These are phyloP conservation scores for Tolypocladium tropicale DNA, from an alignment of 2,329 filamentous ascomycete species.

Conservation along the genomic window DNA sequence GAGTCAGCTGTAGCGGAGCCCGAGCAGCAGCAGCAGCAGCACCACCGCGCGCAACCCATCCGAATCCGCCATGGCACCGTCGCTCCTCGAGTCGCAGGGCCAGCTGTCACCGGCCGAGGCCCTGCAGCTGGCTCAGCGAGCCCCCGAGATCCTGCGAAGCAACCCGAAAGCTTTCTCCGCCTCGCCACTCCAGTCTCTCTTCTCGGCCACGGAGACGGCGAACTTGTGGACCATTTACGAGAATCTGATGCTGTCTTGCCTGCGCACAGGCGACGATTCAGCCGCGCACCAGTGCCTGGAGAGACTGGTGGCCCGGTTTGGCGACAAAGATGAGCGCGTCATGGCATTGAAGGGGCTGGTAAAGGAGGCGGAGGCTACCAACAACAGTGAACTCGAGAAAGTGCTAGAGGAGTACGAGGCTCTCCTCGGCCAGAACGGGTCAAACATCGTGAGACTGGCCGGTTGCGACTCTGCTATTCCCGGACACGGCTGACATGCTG, in stretches of 20 bases:
- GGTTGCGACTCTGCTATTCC: conserved; percentile 2
- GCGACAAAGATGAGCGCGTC: conserved; percentile 72
- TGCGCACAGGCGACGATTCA: conserved; percentile 74
- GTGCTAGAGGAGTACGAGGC: conserved; percentile 71
- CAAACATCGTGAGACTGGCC: conserved; percentile 58
- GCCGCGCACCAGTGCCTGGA: conserved; percentile 68
- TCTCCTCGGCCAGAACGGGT: conserved; percentile 60
- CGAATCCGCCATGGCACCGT: conserved; percentile 31
- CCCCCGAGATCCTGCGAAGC: conserved; percentile 43
- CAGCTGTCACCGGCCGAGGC: conserved; percentile 46
- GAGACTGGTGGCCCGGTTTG: conserved; percentile 70
- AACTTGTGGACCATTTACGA: conserved; percentile 82
- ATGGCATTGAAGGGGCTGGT: conserved; percentile 75
- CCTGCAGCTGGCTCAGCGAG: conserved; percentile 49
- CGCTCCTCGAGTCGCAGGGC: conserved; percentile 46
- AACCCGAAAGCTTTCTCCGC: conserved; percentile 43
- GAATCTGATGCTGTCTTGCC: conserved; percentile 73
- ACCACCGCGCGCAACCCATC: not conserved
- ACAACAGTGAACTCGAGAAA: conserved; percentile 52
- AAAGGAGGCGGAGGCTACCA: conserved; percentile 69
- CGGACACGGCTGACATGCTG: conserved; percentile 10
- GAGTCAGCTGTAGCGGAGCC: not conserved
- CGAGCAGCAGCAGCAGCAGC: not conserved
- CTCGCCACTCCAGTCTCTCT: conserved; percentile 42
- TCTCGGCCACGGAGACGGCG: conserved; percentile 54